phyloP scores from a whole-genome alignment of 495 filamentous ascomycete genomes.

The Penicillium longicatenatum region DNA sequence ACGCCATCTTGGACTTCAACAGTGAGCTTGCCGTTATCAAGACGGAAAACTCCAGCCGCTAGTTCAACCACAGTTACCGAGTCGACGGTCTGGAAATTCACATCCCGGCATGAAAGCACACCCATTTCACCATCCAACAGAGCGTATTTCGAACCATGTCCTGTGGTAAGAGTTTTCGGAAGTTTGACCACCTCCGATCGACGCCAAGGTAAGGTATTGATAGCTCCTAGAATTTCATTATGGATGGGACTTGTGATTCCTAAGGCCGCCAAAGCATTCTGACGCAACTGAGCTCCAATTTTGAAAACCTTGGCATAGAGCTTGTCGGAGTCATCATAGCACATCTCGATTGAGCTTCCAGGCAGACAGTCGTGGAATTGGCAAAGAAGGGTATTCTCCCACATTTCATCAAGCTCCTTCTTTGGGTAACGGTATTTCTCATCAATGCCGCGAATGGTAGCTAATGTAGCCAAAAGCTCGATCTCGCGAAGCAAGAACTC shows the following conservation, averaged over 20 bases:
- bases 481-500: slow-evolving; percentile 85
- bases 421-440: slow-evolving; percentile 83
- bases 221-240: slow-evolving; percentile 45
- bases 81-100: slow-evolving; percentile 46
- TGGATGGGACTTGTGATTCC: slow-evolving; percentile 51
- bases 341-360: slow-evolving; percentile 96
- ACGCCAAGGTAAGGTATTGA: slow-evolving; percentile 86
- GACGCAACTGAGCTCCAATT: slow-evolving; percentile 69
- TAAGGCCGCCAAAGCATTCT: slow-evolving; percentile 66
- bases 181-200: slow-evolving; percentile 71
- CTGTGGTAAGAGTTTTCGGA: slow-evolving; percentile 37
- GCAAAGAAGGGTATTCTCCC: slow-evolving; percentile 83
- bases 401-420: slow-evolving; percentile 86
- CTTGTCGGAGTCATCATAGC: slow-evolving; percentile 89
- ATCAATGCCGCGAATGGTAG: slow-evolving; percentile 64
- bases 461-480: slow-evolving; percentile 85
- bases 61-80: slow-evolving; percentile 65
- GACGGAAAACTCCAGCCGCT: slow-evolving; percentile 69
- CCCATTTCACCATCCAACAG: slow-evolving; percentile 48
- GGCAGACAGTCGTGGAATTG: slow-evolving; percentile 98
- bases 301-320: slow-evolving; percentile 83
- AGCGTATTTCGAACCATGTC: slow-evolving; percentile 44
- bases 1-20: slow-evolving; percentile 70
- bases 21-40: slow-evolving; percentile 73
- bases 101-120: slow-evolving; percentile 49